Evolutionary conservation across 208 protist genomes (phyloP).

Genomic region (Blechomonas ayalai): DNA sequence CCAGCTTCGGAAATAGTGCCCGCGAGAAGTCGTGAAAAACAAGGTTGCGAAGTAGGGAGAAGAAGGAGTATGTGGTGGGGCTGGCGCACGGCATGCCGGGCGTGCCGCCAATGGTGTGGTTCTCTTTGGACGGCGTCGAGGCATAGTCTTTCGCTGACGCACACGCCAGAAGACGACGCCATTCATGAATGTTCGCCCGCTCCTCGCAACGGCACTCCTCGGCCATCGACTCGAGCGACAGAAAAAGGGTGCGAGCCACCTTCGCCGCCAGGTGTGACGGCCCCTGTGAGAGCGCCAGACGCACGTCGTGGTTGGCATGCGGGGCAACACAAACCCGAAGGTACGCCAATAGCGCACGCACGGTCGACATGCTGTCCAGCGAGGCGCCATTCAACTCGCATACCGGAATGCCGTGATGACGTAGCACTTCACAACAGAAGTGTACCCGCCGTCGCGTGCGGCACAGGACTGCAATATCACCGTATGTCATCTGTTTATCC

Average conservation of each 20-base stretch:
- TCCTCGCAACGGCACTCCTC: slow-evolving; percentile 14
- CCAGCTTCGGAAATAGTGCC: slow-evolving; percentile 26
- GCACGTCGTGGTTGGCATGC: slow-evolving; percentile 53
- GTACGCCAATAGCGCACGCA: slow-evolving; percentile 44
- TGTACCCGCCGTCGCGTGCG: slow-evolving; percentile 48
- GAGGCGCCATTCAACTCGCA: slow-evolving; percentile 22
- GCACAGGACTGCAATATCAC: slow-evolving; percentile 77
- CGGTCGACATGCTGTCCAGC: slow-evolving; percentile 12
- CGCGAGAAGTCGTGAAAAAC: slow-evolving; percentile 41
- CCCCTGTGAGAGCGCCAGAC: slow-evolving; percentile 27
- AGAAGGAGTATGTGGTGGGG: slow-evolving; percentile 37
- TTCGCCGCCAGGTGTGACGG: slow-evolving; percentile 25
- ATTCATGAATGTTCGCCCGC: slow-evolving; percentile 6
- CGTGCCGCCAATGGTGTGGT: neutral
- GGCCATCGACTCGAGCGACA: slow-evolving; percentile 29
- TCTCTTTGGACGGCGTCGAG: neutral
- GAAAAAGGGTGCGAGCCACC: slow-evolving; percentile 33
- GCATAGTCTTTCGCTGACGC: neutral
- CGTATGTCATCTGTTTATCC: slow-evolving; percentile 25
- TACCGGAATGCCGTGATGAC: slow-evolving; percentile 41
- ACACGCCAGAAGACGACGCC: slow-evolving; percentile 4
- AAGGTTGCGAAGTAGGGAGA: slow-evolving; percentile 37
- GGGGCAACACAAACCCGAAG: slow-evolving; percentile 51
- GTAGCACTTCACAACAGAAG: slow-evolving; percentile 22
- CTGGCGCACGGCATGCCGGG: slow-evolving; percentile 2